Evolutionary conservation across 1,139 yeast genomes (phyloP).

Genomic region (Wickerhamiella infanticola): DNA sequence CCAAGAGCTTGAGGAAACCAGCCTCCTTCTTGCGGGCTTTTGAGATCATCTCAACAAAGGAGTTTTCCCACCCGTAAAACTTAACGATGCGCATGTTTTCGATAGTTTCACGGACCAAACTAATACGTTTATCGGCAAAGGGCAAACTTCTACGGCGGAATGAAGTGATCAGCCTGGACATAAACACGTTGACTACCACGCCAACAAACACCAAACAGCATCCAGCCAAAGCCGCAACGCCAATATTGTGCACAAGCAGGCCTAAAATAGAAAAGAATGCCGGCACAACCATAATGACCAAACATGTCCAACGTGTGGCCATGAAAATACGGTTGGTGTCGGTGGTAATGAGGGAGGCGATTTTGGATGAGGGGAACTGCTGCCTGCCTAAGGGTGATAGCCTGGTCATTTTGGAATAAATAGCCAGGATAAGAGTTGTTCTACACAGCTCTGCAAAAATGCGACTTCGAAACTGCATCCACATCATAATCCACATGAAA

Average conservation of each 20-base stretch:
- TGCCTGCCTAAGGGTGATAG: conserved; percentile 47
- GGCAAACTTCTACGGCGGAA: conserved; percentile 32
- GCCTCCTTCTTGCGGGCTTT: conserved; percentile 34
- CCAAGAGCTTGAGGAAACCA: conserved; percentile 19
- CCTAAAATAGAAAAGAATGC: conserved; percentile 51
- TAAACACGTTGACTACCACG: conserved; percentile 9
- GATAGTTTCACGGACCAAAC: conserved; percentile 46
- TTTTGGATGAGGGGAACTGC: conserved; percentile 46
- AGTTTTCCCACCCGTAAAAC: conserved; percentile 61
- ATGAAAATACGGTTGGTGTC: conserved; percentile 70
- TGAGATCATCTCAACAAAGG: conserved; percentile 35
- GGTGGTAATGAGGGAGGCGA: conserved; percentile 63
- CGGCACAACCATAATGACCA: conserved; percentile 45
- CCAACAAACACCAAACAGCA: conserved; percentile 30
- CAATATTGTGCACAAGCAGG: conserved; percentile 51
- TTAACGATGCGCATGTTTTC: conserved; percentile 54
- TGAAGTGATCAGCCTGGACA: conserved; percentile 24
- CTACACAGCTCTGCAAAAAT: conserved; percentile 12
- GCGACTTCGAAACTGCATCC: conserved; percentile 11
- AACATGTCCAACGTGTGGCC: conserved; percentile 57
- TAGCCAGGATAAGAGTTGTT: conserved; percentile 23
- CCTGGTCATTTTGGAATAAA: conserved; percentile 48
- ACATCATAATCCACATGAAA: not conserved
- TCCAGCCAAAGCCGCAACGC: conserved; percentile 59
- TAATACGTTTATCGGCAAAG: conserved; percentile 45